phyloP scores from a whole-genome alignment of 768 basidiomycete genomes.

The Boletellus ananas region DNA sequence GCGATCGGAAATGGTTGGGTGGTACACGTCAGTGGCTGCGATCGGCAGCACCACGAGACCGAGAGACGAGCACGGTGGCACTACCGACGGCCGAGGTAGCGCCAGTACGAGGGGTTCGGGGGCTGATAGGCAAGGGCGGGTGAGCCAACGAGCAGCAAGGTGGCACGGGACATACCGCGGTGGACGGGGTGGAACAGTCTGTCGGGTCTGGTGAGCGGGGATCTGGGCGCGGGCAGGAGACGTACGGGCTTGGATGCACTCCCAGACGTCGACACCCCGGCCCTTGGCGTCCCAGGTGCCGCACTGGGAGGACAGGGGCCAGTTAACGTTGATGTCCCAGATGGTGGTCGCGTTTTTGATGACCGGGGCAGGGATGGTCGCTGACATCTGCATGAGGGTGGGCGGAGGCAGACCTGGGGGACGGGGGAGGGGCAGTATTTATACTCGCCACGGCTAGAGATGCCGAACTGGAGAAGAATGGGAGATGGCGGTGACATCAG shows the following conservation, averaged over 20 bases:
- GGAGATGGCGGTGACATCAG: conserved; percentile 34
- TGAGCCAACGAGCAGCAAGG: not conserved
- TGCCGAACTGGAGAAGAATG: conserved; percentile 30
- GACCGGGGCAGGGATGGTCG: conserved; percentile 30
- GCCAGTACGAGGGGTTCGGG: conserved; percentile 43
- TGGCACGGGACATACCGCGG: conserved; percentile 29
- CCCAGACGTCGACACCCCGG: conserved; percentile 72
- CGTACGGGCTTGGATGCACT: conserved; percentile 65
- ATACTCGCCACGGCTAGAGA: conserved; percentile 23
- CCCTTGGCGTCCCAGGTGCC: conserved; percentile 66
- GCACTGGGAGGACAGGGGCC: conserved; percentile 64
- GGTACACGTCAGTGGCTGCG: conserved; percentile 1
- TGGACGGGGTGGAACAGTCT: conserved; percentile 61
- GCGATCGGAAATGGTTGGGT: not conserved
- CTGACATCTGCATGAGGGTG: conserved; percentile 19
- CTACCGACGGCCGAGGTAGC: conserved; percentile 46
- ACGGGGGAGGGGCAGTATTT: conserved; percentile 19
- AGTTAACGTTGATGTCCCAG: conserved; percentile 67
- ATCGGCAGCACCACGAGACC: conserved; percentile 5
- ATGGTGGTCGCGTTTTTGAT: conserved; percentile 65
- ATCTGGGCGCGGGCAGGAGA: not conserved
- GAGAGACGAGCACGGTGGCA: not conserved
- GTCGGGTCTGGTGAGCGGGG: conserved; percentile 8
- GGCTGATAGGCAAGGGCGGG: conserved; percentile 28
- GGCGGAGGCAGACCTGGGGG: conserved; percentile 6